These are phyloP conservation scores for Xylaria digitata DNA, from an alignment of 2,329 filamentous ascomycete species.

Conservation along the genomic window DNA sequence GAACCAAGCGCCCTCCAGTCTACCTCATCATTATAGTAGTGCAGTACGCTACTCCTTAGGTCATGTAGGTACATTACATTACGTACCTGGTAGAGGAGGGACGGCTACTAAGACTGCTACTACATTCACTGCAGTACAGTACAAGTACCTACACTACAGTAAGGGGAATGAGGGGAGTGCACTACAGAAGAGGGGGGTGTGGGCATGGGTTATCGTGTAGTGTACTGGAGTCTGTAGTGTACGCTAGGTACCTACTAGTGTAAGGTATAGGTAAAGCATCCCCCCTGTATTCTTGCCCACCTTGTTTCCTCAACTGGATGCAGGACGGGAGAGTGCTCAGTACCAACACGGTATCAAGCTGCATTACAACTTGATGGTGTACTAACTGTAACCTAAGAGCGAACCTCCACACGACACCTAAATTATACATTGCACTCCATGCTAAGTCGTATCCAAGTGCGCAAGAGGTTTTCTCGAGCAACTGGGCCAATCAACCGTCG, in stretches of 20 bases:
- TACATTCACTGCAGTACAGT: too few species aligned
- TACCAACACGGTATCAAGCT: slow-evolving; percentile 9
- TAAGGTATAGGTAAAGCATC: background rate
- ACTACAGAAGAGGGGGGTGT: background rate
- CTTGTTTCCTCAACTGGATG: background rate
- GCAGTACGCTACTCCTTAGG: too few species aligned
- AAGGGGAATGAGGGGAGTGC: too few species aligned
- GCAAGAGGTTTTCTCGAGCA: background rate
- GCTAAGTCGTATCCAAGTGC: background rate
- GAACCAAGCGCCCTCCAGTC: background rate
- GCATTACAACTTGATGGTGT: slow-evolving; percentile 3
- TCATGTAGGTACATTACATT: too few species aligned
- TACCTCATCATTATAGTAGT: background rate
- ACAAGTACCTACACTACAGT: too few species aligned
- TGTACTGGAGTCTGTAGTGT: too few species aligned
- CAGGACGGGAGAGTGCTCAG: slow-evolving; percentile 13
- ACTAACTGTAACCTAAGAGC: slow-evolving; percentile 1
- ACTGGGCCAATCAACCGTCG: background rate
- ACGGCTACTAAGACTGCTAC: background rate
- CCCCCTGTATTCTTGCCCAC: slow-evolving; percentile 8
- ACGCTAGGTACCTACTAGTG: too few species aligned
- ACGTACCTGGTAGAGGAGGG: background rate
- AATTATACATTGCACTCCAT: too few species aligned
- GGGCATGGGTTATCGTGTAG: slow-evolving; percentile 4
- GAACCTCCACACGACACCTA: too few species aligned